Conservation (phyloP, 2,329 filamentous ascomycete species). For the Diaporthe helianthi region DNA sequence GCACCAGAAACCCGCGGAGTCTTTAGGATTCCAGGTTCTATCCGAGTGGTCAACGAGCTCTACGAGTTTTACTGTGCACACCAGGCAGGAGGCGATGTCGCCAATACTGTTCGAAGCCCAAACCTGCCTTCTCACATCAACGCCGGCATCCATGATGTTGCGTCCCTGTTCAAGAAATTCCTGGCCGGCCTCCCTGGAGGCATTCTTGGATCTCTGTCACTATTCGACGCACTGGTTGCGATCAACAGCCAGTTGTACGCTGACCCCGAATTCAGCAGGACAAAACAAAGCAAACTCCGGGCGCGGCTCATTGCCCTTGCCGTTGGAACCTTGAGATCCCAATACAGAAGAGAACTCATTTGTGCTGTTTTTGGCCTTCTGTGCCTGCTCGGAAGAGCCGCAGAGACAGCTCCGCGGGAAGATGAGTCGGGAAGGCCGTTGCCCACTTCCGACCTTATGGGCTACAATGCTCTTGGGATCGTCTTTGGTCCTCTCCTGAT, state of each 20-base stretch:
- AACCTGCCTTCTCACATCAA: slow-evolving; percentile 67
- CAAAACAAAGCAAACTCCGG: slow-evolving; percentile 63
- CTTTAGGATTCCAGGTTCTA: slow-evolving; percentile 69
- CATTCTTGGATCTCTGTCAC: slow-evolving; percentile 66
- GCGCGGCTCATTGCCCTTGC: slow-evolving; percentile 71
- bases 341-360: slow-evolving; percentile 67
- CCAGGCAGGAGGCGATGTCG: slow-evolving; percentile 56
- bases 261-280: slow-evolving; percentile 58
- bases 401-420: slow-evolving; percentile 60
- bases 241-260: slow-evolving; percentile 64
- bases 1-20: slow-evolving; percentile 60
- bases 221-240: slow-evolving; percentile 69
- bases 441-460: slow-evolving; percentile 67
- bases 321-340: slow-evolving; percentile 64
- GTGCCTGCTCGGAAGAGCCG: slow-evolving; percentile 64
- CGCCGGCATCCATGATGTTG: slow-evolving; percentile 68
- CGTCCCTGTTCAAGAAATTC: slow-evolving; percentile 72
- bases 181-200: slow-evolving; percentile 69
- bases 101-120: slow-evolving; percentile 64
- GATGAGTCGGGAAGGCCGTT: slow-evolving; percentile 59
- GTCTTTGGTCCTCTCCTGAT: slow-evolving; percentile 71
- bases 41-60: slow-evolving; percentile 61
- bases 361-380: slow-evolving; percentile 72
- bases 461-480: slow-evolving; percentile 67
- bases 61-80: slow-evolving; percentile 70